Base-by-base conservation (phyloP, 495 filamentous ascomycete genomes). In the Aspergillus carlsbadensis region DNA sequence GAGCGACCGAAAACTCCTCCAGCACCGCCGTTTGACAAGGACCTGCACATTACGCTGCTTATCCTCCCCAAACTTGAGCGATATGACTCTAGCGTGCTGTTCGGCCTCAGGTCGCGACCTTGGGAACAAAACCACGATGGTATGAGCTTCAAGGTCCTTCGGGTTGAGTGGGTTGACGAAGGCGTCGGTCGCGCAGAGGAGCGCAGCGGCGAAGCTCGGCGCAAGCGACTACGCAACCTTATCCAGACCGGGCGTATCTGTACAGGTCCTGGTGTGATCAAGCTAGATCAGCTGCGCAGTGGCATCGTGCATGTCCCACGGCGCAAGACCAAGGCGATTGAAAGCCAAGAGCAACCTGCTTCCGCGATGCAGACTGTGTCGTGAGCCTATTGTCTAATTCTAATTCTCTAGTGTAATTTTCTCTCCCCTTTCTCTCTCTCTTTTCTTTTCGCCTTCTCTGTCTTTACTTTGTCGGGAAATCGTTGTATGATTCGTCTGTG, bases 11-110 rank as follows among this genome's bases (percentile, higher is more conserved):
- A 65, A 6, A 49, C 65, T 0, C 80, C 78, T 0, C 70, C 77
- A 2, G 50, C 69, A 11, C 77, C 76, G 17, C 74, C 72, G 2
- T 40, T 66, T 1, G 84, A 86, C 58, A 84, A 83, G 58, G 95
- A 97, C 64, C 70, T 93, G 2, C 88, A 97, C 58, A 87, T 98
- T 46, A 91, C 86, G 10, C 62, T 98, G 3, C 75, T 97, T 13
- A 85, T 98, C 26, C 77, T 98, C 0, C 94, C 94, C 0, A 72
- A 81, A 0, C 77, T 98, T 7, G 81, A 90, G 56, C 81, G 82
- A 46, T 98, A 98, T 61, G 75, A 84, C 1, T 82, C 84, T 5
- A 87, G 84, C 0, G 85, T 87, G 1, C 74, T 88, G 31, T 90
- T 87, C 64, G 94, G 91, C 0, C 78, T 98, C 53, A 85, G 82